A percentile compares a stretch with the other conserved stretches of the same genome.
Conservation (phyloP, 768 basidiomycete genomes). For the Boletus eberwhitei region DNA sequence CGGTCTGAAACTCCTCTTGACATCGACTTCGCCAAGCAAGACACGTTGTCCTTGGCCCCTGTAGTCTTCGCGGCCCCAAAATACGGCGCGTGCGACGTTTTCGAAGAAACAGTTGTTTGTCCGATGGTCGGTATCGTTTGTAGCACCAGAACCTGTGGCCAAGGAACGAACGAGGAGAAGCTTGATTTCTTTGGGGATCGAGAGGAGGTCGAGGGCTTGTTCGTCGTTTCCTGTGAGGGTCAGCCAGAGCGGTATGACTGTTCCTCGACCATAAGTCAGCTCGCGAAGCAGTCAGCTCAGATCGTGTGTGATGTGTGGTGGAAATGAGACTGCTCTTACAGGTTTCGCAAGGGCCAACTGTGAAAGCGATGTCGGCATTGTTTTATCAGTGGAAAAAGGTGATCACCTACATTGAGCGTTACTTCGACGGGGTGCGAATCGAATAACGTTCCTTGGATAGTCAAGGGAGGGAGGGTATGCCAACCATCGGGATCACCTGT, state of each 20-base stretch:
- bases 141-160: constrained; percentile 47
- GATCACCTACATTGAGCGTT: constrained; percentile 32
- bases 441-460: constrained; percentile 35
- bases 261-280: constrained; percentile 51
- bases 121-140: constrained; percentile 35
- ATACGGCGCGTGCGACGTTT: constrained; percentile 41
- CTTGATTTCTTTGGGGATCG: constrained; percentile 37
- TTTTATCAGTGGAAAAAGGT: neutral
- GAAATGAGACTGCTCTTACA: constrained; percentile 24
- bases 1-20: constrained; percentile 43
- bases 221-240: constrained; percentile 43
- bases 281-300: constrained; percentile 15
- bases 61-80: constrained; percentile 39
- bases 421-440: constrained; percentile 28
- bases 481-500: constrained; percentile 40
- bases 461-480: constrained; percentile 33
- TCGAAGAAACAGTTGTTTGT: constrained; percentile 47
- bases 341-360: constrained; percentile 52
- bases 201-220: constrained; percentile 49
- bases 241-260: constrained; percentile 49
- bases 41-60: constrained; percentile 32
- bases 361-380: neutral
- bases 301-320: neutral
- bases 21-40: constrained; percentile 50
- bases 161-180: constrained; percentile 47